Conservation (phyloP, 140 eudicot species). For the Flaveria floridana region DNA sequence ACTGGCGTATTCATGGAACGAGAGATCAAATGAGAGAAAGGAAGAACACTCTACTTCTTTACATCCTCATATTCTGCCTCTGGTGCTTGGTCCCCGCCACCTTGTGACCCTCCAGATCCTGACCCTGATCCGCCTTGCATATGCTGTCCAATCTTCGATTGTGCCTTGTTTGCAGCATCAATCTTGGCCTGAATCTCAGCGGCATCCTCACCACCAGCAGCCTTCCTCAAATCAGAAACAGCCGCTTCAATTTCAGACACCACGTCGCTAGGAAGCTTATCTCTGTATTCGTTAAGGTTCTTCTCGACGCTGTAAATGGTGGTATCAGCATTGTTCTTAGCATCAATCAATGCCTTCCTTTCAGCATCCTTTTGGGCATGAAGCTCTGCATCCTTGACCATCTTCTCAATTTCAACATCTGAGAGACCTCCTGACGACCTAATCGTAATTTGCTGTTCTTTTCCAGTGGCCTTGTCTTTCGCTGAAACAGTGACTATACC, state of each 20-base stretch:
- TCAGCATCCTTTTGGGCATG: slow-evolving; percentile 62
- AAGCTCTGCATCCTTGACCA: slow-evolving; percentile 65
- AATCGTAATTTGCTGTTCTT: slow-evolving; percentile 64
- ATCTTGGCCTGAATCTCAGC: slow-evolving; percentile 67
- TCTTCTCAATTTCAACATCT: slow-evolving; percentile 56
- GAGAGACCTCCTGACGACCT: slow-evolving; percentile 63
- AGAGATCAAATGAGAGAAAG: background rate
- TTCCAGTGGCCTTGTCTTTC: slow-evolving; percentile 55
- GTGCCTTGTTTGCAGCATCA: slow-evolving; percentile 89
- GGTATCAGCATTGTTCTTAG: slow-evolving; percentile 44
- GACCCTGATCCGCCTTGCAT: slow-evolving; percentile 53
- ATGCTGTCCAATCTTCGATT: slow-evolving; percentile 86
- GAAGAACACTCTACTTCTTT: slow-evolving; percentile 45
- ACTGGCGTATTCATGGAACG: background rate
- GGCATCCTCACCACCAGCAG: slow-evolving; percentile 49
- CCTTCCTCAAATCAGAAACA: slow-evolving; percentile 67
- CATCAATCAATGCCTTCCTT: slow-evolving; percentile 46
- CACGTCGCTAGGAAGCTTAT: slow-evolving; percentile 60
- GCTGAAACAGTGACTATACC: slow-evolving; percentile 68
- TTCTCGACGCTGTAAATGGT: slow-evolving; percentile 45
- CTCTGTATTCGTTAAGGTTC: slow-evolving; percentile 54
- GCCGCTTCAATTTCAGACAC: slow-evolving; percentile 72
- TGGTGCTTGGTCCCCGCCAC: slow-evolving; percentile 65
- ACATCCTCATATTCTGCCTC: slow-evolving; percentile 93
- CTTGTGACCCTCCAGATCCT: slow-evolving; percentile 65